phyloP scores from a whole-genome alignment of 257 asterid genomes.

The Apocynum venetum region DNA sequence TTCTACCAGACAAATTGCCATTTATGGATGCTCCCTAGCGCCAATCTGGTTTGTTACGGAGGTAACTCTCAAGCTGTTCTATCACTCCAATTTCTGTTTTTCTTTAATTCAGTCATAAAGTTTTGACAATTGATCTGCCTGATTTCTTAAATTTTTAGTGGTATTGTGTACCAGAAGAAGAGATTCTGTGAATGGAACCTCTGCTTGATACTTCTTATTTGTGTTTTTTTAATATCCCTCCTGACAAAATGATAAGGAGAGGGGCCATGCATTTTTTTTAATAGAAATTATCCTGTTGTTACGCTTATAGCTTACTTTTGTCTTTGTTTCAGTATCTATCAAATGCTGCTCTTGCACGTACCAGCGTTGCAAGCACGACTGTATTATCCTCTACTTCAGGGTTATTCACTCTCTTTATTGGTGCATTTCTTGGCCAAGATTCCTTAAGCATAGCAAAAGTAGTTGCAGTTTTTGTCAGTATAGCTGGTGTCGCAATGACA shows the following conservation, averaged over 20 bases:
- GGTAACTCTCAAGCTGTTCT: slow-evolving; percentile 37
- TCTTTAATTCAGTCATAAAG: background rate
- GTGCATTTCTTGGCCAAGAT: slow-evolving; percentile 94
- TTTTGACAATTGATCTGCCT: background rate
- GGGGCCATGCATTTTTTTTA: background rate
- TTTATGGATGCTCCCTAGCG: slow-evolving; percentile 83
- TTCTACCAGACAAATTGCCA: slow-evolving; percentile 78
- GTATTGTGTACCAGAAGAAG: background rate
- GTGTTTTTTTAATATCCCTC: background rate
- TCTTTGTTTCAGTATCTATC: slow-evolving; percentile 65
- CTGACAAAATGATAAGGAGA: background rate
- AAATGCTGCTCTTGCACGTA: slow-evolving; percentile 95
- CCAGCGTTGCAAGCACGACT: slow-evolving; percentile 99
- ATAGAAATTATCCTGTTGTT: background rate
- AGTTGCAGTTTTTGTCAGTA: slow-evolving; percentile 89
- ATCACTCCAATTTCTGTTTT: slow-evolving; percentile 3
- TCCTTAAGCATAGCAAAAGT: slow-evolving; percentile 66
- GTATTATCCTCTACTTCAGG: slow-evolving; percentile 97
- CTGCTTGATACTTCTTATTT: background rate
- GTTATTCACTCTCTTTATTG: slow-evolving; percentile 84
- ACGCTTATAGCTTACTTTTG: slow-evolving; percentile 10
- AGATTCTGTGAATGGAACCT: background rate
- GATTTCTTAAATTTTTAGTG: background rate
- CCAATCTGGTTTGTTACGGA: slow-evolving; percentile 98
- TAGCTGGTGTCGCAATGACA: slow-evolving; percentile 92